Base-by-base conservation (phyloP, 257 asterid species). In the Plectranthus barbatus region DNA sequence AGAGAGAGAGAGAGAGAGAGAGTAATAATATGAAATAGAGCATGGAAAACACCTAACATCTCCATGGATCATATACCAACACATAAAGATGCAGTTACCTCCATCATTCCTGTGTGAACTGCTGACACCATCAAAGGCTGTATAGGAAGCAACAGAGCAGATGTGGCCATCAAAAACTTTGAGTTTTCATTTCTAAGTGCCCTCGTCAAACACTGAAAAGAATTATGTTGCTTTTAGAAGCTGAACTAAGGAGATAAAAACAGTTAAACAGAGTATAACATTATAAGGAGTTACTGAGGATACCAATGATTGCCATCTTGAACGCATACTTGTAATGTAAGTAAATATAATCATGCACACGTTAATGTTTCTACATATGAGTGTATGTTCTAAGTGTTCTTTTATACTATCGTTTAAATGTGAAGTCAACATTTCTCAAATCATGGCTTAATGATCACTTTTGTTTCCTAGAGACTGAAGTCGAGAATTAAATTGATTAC, bases 101-200 rank as follows among this genome's bases (percentile, higher is more conserved):
- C 99, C 99, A 92, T 86, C 76, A 92, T 68, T 73, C 99, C 99
- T 10, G 97, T 89, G 80, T 92, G 97, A 57, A 92, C 86, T 60
- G 91, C 95, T 50, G 99, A 85, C 60, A 92, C 99, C 94, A 89
- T 79, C 45, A 92, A 70, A 61, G 99, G 99, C 74, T 89, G 97
- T 73, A 92, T 71, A 2, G 99, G 97, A 60, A 92, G 80, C 73
- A 78, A 60, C 67, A 85, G 63, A 49, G 97, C 99, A 57, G 99
- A 81, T 44, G 95, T 91, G 20, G 91, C 95, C 96, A 84, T 92
- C 68, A 92, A 79, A 44, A 85, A 68, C 80, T 76, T 89, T 15
- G 96, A 86, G 75, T 82, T 87, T 74, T 92, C 96, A 61, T 72
- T 78, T 71, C 86, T 75, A 37, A 92, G 73, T 36, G 99, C 99